Percentiles rank a stretch among this genome's conserved stretches.
Evolutionary conservation across 345 rosid species (phyloP).

Genomic region (Euphorbia peplus): DNA sequence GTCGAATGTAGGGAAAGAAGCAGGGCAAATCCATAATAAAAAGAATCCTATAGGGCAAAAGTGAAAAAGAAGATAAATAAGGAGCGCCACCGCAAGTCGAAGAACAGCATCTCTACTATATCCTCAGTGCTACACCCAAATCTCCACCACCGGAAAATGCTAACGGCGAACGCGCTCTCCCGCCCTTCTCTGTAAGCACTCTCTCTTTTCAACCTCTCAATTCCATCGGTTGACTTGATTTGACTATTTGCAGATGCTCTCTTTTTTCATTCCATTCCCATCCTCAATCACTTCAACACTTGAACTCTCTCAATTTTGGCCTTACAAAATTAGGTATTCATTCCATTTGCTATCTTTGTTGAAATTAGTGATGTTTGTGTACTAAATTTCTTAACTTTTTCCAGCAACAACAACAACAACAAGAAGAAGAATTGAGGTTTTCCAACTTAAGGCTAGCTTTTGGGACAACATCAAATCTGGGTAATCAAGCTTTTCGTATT

Average conservation of each 20-base stretch:
- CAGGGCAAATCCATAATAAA: not conserved
- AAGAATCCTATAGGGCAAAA: not conserved
- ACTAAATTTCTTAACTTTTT: slow-evolving; percentile 3
- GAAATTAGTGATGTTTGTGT: not conserved
- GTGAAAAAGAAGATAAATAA: not conserved
- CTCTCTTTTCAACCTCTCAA: not conserved
- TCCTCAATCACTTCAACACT: slow-evolving; percentile 19
- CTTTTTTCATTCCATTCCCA: slow-evolving; percentile 18
- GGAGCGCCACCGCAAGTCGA: not conserved
- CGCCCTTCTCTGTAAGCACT: slow-evolving; percentile 20
- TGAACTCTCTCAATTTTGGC: slow-evolving; percentile 11
- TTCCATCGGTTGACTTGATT: not conserved
- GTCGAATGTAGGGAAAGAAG: not conserved
- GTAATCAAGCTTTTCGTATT: slow-evolving; percentile 29
- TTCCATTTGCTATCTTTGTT: not conserved
- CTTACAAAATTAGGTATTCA: not conserved
- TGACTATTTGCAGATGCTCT: slow-evolving; percentile 29
- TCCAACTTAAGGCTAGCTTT: slow-evolving; percentile 55
- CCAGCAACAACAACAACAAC: no score
- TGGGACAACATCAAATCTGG: slow-evolving; percentile 85
- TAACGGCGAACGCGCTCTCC: slow-evolving; percentile 8
- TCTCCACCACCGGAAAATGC: slow-evolving; percentile 16
- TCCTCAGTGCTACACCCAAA: not conserved
- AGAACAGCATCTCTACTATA: not conserved
- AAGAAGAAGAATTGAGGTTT: slow-evolving; percentile 49